Evolutionary conservation across 192 early-diverging fungal genomes (phyloP), one percentile per base, ranked within the genome.

Genomic region (Backusella liffmaniae): DNA sequence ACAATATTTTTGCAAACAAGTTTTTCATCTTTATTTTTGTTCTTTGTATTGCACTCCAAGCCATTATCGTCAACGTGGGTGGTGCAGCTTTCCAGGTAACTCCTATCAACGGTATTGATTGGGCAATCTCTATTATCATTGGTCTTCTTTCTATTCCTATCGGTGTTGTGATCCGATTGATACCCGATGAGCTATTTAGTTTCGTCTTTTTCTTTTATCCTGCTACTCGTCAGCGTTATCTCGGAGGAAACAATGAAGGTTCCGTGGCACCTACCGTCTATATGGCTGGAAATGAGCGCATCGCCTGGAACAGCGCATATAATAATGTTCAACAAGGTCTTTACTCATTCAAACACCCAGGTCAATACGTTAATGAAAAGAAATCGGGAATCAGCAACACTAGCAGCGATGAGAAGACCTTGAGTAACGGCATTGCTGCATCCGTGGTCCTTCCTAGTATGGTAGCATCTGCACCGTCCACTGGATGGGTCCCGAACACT

Each of bases 41-140:
- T 36, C 84, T 94, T 53, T 92, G 92, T 44, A 83, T 93, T 1
- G 37, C 92, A 10, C 84, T 91, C 29, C 98, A 99, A 86, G 84
- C 89, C 9, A 86, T 99, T 53, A 98, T 99, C 71, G 87, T 98
- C 29, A 79, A 94, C 78, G 96, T 97, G 87, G 97, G 95, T 53
- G 92, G 94, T 26, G 80, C 85, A 6, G 96, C 94, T 0, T 99
- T 99, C 86, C 89, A 93, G 71, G 91, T 92, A 2, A 84, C 82
- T 5, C 85, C 78, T 10, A 83, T 98, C 30, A 80, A 84, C 69
- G 93, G 88, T 13, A 82, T 81, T 29, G 89, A 94, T 66, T 99
- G 98, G 98, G 84, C 82, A 18, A 90, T 98, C 56, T 96, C 92
- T 34, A 76, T 99, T 39, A 82, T 88, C 5, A 72, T 94, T 70